Evolutionary conservation across 495 filamentous ascomycete species (phyloP).

Genomic region (Hypoxylon fragiforme): DNA sequence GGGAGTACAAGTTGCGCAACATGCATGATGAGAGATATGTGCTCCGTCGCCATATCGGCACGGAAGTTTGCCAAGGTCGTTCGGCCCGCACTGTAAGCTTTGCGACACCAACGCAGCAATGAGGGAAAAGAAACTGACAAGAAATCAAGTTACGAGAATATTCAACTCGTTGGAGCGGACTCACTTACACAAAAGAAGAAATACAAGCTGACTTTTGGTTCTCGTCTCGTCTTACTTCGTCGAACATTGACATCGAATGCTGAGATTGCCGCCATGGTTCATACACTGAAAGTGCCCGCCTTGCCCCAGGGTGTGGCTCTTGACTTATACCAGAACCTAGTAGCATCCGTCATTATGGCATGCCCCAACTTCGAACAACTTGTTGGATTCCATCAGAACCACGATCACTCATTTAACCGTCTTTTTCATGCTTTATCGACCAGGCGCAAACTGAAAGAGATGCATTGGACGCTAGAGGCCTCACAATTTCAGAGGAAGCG

Average conservation of each 20-base stretch:
- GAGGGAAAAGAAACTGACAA: conserved; percentile 11
- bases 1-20: conserved; percentile 63
- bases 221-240: conserved; percentile 72
- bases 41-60: conserved; percentile 66
- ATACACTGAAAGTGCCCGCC: conserved; percentile 72
- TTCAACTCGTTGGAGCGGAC: conserved; percentile 71
- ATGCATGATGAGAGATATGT: conserved; percentile 78
- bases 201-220: conserved; percentile 66
- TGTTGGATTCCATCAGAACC: conserved; percentile 69
- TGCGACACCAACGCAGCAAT: not conserved
- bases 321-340: conserved; percentile 68
- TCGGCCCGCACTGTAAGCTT: conserved; percentile 63
- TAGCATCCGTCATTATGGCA: conserved; percentile 80
- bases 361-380: conserved; percentile 83
- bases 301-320: conserved; percentile 55
- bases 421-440: conserved; percentile 80
- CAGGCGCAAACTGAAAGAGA: conserved; percentile 71
- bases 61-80: conserved; percentile 70
- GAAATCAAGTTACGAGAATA: conserved; percentile 64
- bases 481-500: conserved; percentile 42
- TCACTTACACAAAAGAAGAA: conserved; percentile 63
- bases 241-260: conserved; percentile 73
- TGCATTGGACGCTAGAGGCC: conserved; percentile 71
- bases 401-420: conserved; percentile 73
- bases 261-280: conserved; percentile 71